Evolutionary conservation across 1,139 yeast species (phyloP), one percentile per base, ranked within the genome.

Genomic region (Meyerozyma guilliermondii): DNA sequence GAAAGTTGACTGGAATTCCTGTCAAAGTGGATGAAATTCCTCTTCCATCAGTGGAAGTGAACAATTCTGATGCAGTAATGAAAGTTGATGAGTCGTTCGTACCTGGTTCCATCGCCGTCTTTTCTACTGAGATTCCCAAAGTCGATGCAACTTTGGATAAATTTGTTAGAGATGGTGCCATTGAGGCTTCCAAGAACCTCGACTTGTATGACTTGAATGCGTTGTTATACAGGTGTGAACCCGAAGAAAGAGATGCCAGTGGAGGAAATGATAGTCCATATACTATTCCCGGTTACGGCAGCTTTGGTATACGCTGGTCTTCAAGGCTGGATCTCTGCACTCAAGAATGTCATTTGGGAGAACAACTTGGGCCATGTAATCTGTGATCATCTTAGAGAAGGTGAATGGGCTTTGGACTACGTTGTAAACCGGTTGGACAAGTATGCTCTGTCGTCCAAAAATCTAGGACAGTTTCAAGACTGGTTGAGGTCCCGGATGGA

Each of bases 381-480:
- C 31, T 81, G 95, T 50, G 76, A 81, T 41, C 95, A 92, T 60
- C 68, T 92, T 48, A 73, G 98, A 52, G 71, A 74, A 16, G 98
- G 98, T 1, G 65, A 71, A 33, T 92, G 98, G 98, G 95, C 98
- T 0, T 66, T 88, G 35, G 97, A 89, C 55, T 87, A 81, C 58
- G 71, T 83, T 16, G 75, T 80, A 2, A 66, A 75, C 42, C 73
- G 98, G 42, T 66, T 89, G 43, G 70, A 71, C 43, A 76, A 80
- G 51, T 87, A 81, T 54, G 57, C 60, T 27, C 65, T 66, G 35
- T 52, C 55, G 2, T 73, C 78, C 6, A 62, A 67, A 9, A 76
- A 76, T 11, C 60, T 87, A 29, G 56, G 59, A 9, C 70, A 67
- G 33, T 80, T 86, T 53, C 79, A 72, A 45, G 70, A 68, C 1